Conservation (phyloP, 2,329 filamentous ascomycete species). For the Exophiala calicioides region DNA sequence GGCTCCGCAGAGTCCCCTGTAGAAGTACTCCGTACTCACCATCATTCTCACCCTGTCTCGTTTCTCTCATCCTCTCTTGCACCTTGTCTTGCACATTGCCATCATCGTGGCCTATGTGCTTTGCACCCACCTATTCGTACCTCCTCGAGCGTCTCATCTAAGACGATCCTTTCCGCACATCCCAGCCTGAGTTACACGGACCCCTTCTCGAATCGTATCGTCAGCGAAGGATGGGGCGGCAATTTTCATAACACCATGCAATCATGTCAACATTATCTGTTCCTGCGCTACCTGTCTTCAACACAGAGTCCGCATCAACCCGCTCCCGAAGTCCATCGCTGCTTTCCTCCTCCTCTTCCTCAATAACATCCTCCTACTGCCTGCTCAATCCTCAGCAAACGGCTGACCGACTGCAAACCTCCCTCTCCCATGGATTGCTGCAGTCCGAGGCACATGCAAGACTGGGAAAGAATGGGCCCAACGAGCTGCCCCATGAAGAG, state of each 20-base stretch:
- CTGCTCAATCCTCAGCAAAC: constrained; percentile 75
- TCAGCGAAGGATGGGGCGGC: constrained; percentile 15
- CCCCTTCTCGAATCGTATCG: too few species aligned
- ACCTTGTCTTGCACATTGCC: too few species aligned
- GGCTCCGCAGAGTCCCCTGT: too few species aligned
- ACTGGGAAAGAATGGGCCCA: constrained; percentile 78
- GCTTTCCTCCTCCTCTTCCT: constrained; percentile 32
- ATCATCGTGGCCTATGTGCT: too few species aligned
- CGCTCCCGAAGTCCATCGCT: constrained; percentile 19
- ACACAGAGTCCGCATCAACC: constrained; percentile 40
- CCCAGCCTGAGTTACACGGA: background rate
- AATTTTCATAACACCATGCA: constrained; percentile 46
- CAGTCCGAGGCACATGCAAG: constrained; percentile 78
- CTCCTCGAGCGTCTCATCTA: too few species aligned
- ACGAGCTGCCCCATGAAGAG: constrained; percentile 91
- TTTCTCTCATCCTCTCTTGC: too few species aligned
- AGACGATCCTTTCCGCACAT: background rate
- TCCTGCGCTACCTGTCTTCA: constrained; percentile 60
- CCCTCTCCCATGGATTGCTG: constrained; percentile 77
- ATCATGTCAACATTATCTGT: constrained; percentile 65
- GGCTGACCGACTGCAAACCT: constrained; percentile 75
- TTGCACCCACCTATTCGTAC: too few species aligned
- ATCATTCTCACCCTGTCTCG: too few species aligned
- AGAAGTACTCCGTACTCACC: too few species aligned
- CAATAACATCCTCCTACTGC: constrained; percentile 55